Evolutionary conservation across 2,329 filamentous ascomycete genomes (phyloP).

Genomic region (Ophiostoma novo-ulmi): DNA sequence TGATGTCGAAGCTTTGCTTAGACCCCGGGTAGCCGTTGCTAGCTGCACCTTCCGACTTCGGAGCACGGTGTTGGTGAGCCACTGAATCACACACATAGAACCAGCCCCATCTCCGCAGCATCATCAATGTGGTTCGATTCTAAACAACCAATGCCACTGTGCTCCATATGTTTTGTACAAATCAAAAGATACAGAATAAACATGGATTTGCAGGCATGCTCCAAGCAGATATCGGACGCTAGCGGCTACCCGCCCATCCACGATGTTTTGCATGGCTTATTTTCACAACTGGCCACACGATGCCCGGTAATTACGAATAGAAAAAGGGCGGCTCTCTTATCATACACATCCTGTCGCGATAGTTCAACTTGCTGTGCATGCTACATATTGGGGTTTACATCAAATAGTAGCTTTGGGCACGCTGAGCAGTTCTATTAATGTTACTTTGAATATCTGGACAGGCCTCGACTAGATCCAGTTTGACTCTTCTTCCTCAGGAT

Average conservation of each 20-base stretch:
- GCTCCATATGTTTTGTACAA: background rate
- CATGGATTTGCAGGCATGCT: background rate
- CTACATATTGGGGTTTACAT: too few species aligned
- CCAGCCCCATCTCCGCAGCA: background rate
- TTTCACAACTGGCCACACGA: background rate
- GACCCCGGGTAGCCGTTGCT: background rate
- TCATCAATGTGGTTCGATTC: background rate
- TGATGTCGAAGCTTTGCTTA: conserved; percentile 7
- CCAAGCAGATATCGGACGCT: background rate
- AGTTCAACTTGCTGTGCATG: too few species aligned
- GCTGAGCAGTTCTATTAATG: background rate
- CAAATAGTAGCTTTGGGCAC: background rate
- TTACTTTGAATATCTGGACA: background rate
- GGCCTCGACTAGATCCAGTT: background rate
- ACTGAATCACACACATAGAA: background rate
- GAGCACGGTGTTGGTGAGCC: background rate
- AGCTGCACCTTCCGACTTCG: conserved; percentile 4
- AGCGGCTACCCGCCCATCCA: background rate
- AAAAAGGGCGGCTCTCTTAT: background rate
- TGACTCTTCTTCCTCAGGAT: conserved; percentile 1
- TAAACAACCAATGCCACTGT: background rate
- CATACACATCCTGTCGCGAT: background rate
- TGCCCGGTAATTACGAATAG: background rate
- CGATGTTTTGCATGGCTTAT: background rate
- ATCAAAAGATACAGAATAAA: background rate